Evolutionary conservation across 352 stramenopile species (phyloP), one percentile per base, ranked within the genome.

Genomic region (Peronosclerospora sorghi): DNA sequence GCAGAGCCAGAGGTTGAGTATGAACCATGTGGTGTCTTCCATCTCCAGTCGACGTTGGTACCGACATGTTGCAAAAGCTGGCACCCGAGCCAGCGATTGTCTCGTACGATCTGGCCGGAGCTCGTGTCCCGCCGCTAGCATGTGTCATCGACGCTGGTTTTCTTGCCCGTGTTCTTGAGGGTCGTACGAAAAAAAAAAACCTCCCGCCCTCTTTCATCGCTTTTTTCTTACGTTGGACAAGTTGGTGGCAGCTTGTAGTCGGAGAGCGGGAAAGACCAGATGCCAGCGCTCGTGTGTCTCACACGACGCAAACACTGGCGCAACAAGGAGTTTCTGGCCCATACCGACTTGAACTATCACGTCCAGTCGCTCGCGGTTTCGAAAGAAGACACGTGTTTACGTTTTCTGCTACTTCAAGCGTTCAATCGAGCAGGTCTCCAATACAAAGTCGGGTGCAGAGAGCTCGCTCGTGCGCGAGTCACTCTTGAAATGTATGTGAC

Each of bases 301-400:
- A 74, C 70, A 2, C 63, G 63, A 14, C 56, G 70, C 17, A 86
- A 82, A 43, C 69, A 77, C 24, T 86, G 73, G 73, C 65, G 70
- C 29, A 78, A 77, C 32, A 60, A 68, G 35, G 68, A 80, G 19
- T 86, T 66, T 27, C 32, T 86, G 12, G 50, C 63, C 0, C 72
- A 80, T 27, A n/a, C n/a, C n/a, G n/a, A n/a, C n/a, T n/a, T n/a
- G n/a, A 20, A 34, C 7, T 75, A 62, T 17, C 47, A 61, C 8
- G 41, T 73, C 8, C 56, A 62, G 20, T 57, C 58, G 18, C 24
- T 68, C 4, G 41, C 35, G 0, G n/a, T n/a, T n/a, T 46, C 38
- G 2, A 35, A 30, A 14, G 43, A 62, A 8, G 36, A 57, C 56
- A n/a, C 54, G 55, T 4, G 45, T 65, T 28, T 70, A 68, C 26